These are phyloP conservation scores for Ceratobasidium theobromae DNA, from an alignment of 1,284 basidiomycete genomes.

Conservation along the genomic window DNA sequence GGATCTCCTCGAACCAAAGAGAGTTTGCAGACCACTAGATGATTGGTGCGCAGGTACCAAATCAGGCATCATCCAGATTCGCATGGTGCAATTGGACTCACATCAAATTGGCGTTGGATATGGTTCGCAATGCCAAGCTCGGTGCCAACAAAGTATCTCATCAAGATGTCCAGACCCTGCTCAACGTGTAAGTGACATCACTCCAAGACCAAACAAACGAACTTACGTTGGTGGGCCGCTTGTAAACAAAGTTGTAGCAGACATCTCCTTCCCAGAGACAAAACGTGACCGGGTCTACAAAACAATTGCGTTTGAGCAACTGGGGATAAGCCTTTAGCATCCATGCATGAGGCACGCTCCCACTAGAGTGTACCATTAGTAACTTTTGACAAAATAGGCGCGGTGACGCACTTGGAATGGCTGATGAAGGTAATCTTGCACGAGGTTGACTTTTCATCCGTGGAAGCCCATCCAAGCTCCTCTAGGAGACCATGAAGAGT, in stretches of 20 bases:
- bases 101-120: slow-evolving; percentile 76
- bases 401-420: slow-evolving; percentile 74
- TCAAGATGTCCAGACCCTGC: slow-evolving; percentile 73
- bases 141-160: slow-evolving; percentile 82
- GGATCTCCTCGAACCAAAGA: slow-evolving; percentile 86
- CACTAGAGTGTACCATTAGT: slow-evolving; percentile 46
- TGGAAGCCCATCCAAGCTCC: slow-evolving; percentile 64
- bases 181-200: slow-evolving; percentile 32
- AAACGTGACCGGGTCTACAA: slow-evolving; percentile 87
- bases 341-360: slow-evolving; percentile 79
- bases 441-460: slow-evolving; percentile 32
- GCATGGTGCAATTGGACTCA: slow-evolving; percentile 35
- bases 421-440: slow-evolving; percentile 66
- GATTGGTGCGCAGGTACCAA: slow-evolving; percentile 38
- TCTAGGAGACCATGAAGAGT: slow-evolving; percentile 61
- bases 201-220: slow-evolving; percentile 39
- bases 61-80: background rate
- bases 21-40: slow-evolving; percentile 79
- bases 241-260: slow-evolving; percentile 86
- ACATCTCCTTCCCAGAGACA: slow-evolving; percentile 91
- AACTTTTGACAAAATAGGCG: background rate
- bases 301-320: slow-evolving; percentile 72
- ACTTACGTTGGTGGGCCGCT: slow-evolving; percentile 58
- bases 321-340: slow-evolving; percentile 75
- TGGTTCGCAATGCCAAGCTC: slow-evolving; percentile 86